Evolutionary conservation across 495 filamentous ascomycete species (phyloP).

Genomic region (Penicillium riverlandense): DNA sequence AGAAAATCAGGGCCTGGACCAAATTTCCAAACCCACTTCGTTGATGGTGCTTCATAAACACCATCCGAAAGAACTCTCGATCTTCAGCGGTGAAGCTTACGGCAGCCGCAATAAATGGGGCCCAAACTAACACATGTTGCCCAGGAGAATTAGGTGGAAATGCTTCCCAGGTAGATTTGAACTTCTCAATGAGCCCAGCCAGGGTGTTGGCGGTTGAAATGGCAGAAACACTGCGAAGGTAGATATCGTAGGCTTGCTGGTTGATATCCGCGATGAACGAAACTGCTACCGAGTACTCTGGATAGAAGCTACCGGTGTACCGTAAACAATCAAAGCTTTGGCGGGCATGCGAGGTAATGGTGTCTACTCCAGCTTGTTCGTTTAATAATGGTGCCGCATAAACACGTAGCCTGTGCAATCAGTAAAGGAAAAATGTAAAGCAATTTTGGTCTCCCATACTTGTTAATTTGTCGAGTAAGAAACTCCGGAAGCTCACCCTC

Average conservation of each 20-base stretch:
- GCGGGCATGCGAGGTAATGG: background rate
- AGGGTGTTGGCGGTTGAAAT: background rate
- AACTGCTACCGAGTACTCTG: background rate
- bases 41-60: background rate
- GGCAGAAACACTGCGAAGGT: constrained; percentile 1
- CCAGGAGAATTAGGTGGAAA: background rate
- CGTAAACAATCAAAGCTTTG: constrained; percentile 6
- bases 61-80: background rate
- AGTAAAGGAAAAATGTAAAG: background rate
- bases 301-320: constrained; percentile 1
- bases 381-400: constrained; percentile 5
- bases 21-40: constrained; percentile 4
- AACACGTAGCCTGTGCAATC: constrained; percentile 3
- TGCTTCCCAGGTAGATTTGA: background rate
- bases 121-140: constrained; percentile 3
- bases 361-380: background rate
- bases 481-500: constrained; percentile 1
- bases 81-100: background rate
- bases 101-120: constrained; percentile 3
- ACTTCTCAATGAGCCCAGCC: background rate
- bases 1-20: background rate
- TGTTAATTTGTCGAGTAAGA: constrained; percentile 3
- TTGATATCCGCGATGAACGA: background rate
- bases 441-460: background rate
- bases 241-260: constrained; percentile 8